Evolutionary conservation across 352 stramenopile genomes (phyloP), one percentile per base, ranked within the genome.

Genomic region (Thalassiosira mediterranea): DNA sequence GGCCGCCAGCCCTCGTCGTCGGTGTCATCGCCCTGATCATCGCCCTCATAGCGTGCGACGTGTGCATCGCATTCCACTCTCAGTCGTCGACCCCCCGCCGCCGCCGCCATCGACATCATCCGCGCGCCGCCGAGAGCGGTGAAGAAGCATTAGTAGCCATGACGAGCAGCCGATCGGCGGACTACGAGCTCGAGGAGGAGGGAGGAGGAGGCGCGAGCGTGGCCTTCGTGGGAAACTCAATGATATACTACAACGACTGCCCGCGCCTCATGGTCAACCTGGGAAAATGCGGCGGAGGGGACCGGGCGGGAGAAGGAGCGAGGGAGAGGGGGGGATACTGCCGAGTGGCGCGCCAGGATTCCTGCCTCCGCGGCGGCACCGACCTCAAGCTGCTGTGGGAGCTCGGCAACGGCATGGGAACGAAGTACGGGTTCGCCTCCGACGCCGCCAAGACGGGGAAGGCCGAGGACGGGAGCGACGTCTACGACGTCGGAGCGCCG

Each of bases 401-500:
- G 25, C 54, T 23, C 11, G 54, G 42, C 10, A 61, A 29, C 56
- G 73, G 13, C 63, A 82, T 70, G 59, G 42, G 1, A n/a, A 79
- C 59, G 13, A 51, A 31, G 2, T 32, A 75, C 17, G 53, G 69
- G 38, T 82, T 78, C 42, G 53, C 59, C 23, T 73, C 73, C 4
- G 19, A 66, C 4, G 40, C 40, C 8, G 73, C 73, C 15, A 46
- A 57, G 5, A 65, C 49, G 26, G 40, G 10, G 13, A 23, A 56
- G 25, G 37, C 23, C 2, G 44, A 52, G 15, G 61, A 28, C 42
- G 71, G 44, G 32, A 47, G 17, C 42, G 63, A 60, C 26, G 37
- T 60, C 8, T 78, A 82, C 32, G 66, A 82, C 34, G 64, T 82
- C 10, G 73, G 73, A 13, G n/a, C 51, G 40, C 51, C 66, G 13